phyloP scores from a whole-genome alignment of 495 filamentous ascomycete species.

The Daldinia loculata region DNA sequence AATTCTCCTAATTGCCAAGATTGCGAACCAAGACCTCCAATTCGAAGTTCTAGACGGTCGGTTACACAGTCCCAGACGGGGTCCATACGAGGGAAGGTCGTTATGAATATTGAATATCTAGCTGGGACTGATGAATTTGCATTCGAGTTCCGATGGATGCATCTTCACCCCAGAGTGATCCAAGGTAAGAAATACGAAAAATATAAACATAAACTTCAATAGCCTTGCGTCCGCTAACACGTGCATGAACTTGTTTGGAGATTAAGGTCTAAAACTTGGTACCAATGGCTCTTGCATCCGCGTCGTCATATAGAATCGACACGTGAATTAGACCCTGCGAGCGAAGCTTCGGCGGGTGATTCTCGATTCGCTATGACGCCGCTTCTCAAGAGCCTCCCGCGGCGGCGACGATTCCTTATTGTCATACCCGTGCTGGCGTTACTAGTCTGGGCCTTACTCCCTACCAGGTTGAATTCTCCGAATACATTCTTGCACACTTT shows the following conservation, averaged over 20 bases:
- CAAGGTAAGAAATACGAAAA: constrained; percentile 28
- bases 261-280: constrained; percentile 12
- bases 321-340: constrained; percentile 17
- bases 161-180: constrained; percentile 18
- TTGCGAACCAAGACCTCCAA: constrained; percentile 6
- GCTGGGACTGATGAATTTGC: constrained; percentile 18
- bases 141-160: constrained; percentile 15
- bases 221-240: constrained; percentile 17
- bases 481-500: constrained; percentile 27
- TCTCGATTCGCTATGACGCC: constrained; percentile 38
- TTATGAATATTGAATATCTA: constrained; percentile 19
- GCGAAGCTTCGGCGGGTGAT: constrained; percentile 13
- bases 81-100: not conserved
- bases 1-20: constrained; percentile 43
- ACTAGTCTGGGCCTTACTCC: constrained; percentile 43
- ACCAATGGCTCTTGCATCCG: constrained; percentile 23
- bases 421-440: constrained; percentile 41
- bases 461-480: constrained; percentile 47
- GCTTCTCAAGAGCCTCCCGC: constrained; percentile 48
- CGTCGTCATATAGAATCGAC: constrained; percentile 13
- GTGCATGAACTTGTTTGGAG: constrained; percentile 14
- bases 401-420: constrained; percentile 49
- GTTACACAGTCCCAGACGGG: not conserved
- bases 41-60: constrained; percentile 19
- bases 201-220: constrained; percentile 4